These are phyloP conservation scores for Colletotrichum higginsianum DNA, from an alignment of 2,329 filamentous ascomycete genomes.

Conservation along the genomic window DNA sequence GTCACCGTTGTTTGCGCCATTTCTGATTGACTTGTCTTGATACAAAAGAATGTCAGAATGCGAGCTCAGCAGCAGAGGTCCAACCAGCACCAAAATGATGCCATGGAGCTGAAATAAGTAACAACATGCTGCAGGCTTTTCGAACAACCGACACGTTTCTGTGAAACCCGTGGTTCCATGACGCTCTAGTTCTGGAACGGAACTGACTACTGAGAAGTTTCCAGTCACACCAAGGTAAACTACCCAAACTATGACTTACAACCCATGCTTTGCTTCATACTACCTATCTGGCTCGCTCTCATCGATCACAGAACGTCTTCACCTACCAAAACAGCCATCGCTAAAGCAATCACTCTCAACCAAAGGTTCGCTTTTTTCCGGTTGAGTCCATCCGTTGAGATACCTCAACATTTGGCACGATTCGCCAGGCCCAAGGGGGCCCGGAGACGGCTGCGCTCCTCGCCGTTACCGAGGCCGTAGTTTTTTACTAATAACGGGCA, in stretches of 20 bases:
- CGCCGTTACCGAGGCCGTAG: not conserved
- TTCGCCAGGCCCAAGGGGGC: no score
- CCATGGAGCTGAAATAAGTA: not conserved
- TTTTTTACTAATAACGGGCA: not conserved
- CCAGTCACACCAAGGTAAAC: not conserved
- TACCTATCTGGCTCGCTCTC: not conserved
- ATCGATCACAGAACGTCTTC: not conserved
- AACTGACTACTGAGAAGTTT: no score
- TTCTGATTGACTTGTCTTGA: not conserved
- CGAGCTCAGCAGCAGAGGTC: not conserved
- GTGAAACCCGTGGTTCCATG: no score
- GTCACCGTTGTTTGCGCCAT: no score
- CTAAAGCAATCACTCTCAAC: not conserved
- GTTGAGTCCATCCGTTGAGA: no score
- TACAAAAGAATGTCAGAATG: not conserved
- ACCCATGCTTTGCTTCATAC: not conserved
- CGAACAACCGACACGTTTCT: no score
- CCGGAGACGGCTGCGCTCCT: not conserved
- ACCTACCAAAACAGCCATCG: not conserved
- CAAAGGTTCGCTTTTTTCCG: not conserved
- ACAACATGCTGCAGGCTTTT: no score
- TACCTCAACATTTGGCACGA: no score
- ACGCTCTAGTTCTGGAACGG: no score
- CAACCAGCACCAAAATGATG: not conserved
- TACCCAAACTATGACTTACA: not conserved